phyloP scores from a whole-genome alignment of 768 basidiomycete genomes.

The Calocera viscosa region DNA sequence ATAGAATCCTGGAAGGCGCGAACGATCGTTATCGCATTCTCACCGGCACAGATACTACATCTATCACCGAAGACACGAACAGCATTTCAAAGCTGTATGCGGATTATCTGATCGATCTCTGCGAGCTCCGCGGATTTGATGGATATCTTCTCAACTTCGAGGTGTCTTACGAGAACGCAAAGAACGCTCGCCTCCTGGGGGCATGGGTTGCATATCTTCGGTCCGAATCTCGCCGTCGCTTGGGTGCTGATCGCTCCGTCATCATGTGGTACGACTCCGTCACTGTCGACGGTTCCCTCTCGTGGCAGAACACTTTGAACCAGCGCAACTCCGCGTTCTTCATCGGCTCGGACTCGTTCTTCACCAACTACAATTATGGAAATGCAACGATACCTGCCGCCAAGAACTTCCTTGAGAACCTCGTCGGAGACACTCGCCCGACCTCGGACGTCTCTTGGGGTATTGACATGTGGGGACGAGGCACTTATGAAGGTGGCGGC shows the following conservation, averaged over 20 bases:
- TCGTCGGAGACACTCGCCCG: slow-evolving; percentile 28
- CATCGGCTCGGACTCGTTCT: slow-evolving; percentile 55
- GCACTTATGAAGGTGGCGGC: slow-evolving; percentile 60
- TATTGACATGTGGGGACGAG: slow-evolving; percentile 72
- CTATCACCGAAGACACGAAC: background rate
- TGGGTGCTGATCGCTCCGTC: background rate
- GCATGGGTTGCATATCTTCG: background rate
- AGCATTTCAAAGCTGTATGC: slow-evolving; percentile 43
- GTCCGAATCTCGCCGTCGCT: background rate
- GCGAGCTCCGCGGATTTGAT: slow-evolving; percentile 64
- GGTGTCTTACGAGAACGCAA: slow-evolving; percentile 11
- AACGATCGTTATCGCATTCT: slow-evolving; percentile 52
- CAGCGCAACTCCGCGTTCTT: slow-evolving; percentile 62
- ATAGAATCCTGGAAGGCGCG: slow-evolving; percentile 54
- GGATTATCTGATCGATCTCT: slow-evolving; percentile 51
- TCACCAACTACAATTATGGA: slow-evolving; percentile 50
- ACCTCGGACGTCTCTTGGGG: slow-evolving; percentile 55
- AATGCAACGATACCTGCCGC: background rate
- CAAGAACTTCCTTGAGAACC: background rate
- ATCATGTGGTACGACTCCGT: slow-evolving; percentile 6
- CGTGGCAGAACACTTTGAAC: slow-evolving; percentile 33
- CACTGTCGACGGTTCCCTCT: background rate
- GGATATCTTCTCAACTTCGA: slow-evolving; percentile 78
- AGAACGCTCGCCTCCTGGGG: background rate
- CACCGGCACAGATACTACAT: slow-evolving; percentile 27